Evolutionary conservation across 495 filamentous ascomycete genomes (phyloP), one percentile per base, ranked within the genome.

Genomic region (Niebla homalea): DNA sequence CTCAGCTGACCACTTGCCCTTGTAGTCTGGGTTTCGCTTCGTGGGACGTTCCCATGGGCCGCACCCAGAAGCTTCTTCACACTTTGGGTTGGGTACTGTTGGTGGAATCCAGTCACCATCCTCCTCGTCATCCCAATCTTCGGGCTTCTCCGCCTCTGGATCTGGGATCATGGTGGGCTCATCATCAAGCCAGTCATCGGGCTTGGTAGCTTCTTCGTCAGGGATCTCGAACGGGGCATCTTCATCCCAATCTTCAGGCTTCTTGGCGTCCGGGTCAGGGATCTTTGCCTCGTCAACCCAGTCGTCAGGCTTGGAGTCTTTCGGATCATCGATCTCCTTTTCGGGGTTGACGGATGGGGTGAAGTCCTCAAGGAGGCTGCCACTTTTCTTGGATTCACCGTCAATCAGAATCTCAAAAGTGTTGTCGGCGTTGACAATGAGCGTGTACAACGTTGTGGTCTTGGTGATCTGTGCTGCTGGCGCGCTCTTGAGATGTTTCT

Each of bases 101-200:
- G 93, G 93, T 26, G 92, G 73, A 58, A 96, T 69, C 89, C 89
- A 99, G 72, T 99, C 93, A 63, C 93, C 93, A 73, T 99, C 93
- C 71, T 99, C 93, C 75, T 97, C 93, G 51, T 97, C 92, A 73
- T 97, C 92, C 93, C 93, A 99, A 62, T 97, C 92, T 72, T 96
- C 93, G 53, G 93, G 93, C 80, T 96, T 99, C 76, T 89, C 78
- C 36, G 93, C 89, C 72, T 96, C 90, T 41, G 93, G 93, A 74
- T 99, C 93, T 46, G 90, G 80, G 51, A 97, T 75, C 62, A 77
- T 84, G 50, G 73, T 70, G 52, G 89, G 81, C 72, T 97, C 93
- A 57, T 94, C 77, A 67, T 86, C 89, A 51, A 99, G 80, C 93
- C 93, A 99, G 69, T 96, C 90, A 49, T 82, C 92, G 43, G 93